Conservation (phyloP, 768 basidiomycete genomes). For the Leucosporidium yakuticum region DNA sequence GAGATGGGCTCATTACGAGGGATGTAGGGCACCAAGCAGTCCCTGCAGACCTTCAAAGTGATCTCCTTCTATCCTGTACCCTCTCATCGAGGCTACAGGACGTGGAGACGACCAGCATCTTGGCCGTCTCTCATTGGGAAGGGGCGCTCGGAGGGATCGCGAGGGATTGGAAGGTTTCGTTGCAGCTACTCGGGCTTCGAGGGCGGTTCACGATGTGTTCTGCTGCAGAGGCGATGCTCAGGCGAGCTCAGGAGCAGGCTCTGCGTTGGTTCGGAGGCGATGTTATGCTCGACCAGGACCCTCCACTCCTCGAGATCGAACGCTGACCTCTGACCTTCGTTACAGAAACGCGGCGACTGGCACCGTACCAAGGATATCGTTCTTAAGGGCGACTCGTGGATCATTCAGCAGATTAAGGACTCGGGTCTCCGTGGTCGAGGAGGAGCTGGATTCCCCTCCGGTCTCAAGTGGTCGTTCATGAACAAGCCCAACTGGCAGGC, state of each 20-base stretch:
- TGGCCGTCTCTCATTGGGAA: no score
- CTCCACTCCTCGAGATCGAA: not conserved
- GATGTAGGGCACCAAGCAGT: no score
- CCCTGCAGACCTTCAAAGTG: no score
- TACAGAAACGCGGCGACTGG: conserved; percentile 90
- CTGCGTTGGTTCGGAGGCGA: not conserved
- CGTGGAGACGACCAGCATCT: no score
- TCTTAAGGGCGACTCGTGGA: conserved; percentile 91
- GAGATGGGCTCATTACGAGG: not conserved
- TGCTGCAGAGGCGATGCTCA: no score
- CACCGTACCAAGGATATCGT: conserved; percentile 95
- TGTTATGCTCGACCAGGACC: not conserved
- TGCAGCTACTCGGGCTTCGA: no score
- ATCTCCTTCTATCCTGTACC: no score
- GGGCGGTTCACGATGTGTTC: no score
- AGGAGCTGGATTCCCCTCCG: conserved; percentile 93
- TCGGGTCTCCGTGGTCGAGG: conserved; percentile 92
- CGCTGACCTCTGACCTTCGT: conserved; percentile 5
- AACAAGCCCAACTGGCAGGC: conserved; percentile 99
- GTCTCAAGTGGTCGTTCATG: conserved; percentile 67
- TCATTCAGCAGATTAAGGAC: conserved; percentile 92
- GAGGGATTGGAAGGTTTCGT: not conserved
- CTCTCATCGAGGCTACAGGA: no score
- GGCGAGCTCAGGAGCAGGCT: no score
- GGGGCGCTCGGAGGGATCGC: not conserved